These are phyloP conservation scores for Fusarium euwallaceae DNA, from an alignment of 2,329 filamentous ascomycete species.

Conservation along the genomic window DNA sequence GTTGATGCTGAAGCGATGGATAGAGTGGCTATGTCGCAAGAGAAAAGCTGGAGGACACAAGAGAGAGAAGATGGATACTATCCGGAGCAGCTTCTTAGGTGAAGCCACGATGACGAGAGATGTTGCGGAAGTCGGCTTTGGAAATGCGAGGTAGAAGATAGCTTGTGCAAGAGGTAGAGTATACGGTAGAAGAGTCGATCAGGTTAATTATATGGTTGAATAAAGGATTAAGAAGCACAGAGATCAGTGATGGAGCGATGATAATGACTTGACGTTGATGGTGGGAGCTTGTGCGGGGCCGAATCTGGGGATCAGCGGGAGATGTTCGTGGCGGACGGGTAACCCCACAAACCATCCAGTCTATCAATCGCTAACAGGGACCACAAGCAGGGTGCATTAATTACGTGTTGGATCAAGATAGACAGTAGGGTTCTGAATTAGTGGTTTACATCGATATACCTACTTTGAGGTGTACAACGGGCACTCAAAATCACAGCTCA, in stretches of 20 bases:
- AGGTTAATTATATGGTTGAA: not conserved
- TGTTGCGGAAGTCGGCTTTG: not conserved
- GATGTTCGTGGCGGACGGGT: constrained; percentile 15
- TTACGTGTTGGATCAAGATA: not conserved
- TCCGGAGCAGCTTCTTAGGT: constrained; percentile 5
- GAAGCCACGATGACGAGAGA: constrained; percentile 26
- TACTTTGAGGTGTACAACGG: not conserved
- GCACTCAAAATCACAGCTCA: not conserved
- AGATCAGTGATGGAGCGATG: constrained; percentile 28
- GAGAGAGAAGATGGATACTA: constrained; percentile 1
- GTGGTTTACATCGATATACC: too few species aligned
- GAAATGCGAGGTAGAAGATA: not conserved
- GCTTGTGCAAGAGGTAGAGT: not conserved
- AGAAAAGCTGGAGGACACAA: constrained; percentile 2
- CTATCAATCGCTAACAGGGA: constrained; percentile 10
- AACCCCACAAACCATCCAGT: constrained; percentile 34
- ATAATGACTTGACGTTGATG: constrained; percentile 29
- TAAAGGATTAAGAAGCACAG: not conserved
- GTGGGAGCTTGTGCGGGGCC: constrained; percentile 44
- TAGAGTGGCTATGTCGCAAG: constrained; percentile 2
- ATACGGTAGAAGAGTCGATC: too few species aligned
- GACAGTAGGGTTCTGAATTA: too few species aligned
- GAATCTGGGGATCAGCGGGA: constrained; percentile 36
- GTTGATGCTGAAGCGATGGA: constrained; percentile 37
- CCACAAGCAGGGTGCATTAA: not conserved